phyloP scores from a whole-genome alignment of 2,329 filamentous ascomycete species.

The Zymoseptoria ardabiliae region DNA sequence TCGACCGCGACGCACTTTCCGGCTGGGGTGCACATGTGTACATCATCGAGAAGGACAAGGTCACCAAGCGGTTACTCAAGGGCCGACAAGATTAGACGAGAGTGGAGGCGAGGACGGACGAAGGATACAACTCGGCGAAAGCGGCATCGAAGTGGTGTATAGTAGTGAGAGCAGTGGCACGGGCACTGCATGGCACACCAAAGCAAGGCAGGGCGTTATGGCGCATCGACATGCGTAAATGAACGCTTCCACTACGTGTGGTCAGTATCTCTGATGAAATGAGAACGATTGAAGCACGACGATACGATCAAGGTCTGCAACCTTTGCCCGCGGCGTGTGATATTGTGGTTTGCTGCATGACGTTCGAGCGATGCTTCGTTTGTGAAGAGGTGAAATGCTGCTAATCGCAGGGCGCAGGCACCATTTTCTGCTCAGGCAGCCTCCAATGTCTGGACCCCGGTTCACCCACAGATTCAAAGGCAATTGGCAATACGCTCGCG shows the following conservation, averaged over 20 bases:
- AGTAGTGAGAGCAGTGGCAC: conserved; percentile 8
- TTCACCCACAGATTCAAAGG: too few relatives aligned
- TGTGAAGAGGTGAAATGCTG: too few relatives aligned
- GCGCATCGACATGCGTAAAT: not conserved
- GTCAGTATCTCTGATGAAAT: conserved; percentile 14
- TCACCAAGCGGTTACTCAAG: conserved; percentile 97
- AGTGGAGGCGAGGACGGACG: not conserved
- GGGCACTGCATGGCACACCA: conserved; percentile 6
- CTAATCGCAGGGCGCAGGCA: too few relatives aligned
- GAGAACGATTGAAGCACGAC: conserved; percentile 4
- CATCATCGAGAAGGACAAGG: conserved; percentile 99
- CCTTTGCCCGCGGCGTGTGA: too few relatives aligned
- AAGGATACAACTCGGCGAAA: not conserved
- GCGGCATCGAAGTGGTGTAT: conserved; percentile 8
- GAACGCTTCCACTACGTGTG: not conserved
- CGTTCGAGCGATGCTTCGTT: too few relatives aligned
- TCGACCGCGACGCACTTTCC: conserved; percentile 91
- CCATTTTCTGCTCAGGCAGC: too few relatives aligned
- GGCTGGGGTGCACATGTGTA: conserved; percentile 99
- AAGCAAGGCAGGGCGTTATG: conserved; percentile 10
- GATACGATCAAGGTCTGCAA: not conserved
- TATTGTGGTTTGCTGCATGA: too few relatives aligned
- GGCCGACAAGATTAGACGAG: conserved; percentile 69
- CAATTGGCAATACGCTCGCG: too few relatives aligned
- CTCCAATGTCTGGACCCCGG: too few relatives aligned